phyloP scores from a whole-genome alignment of 2,329 filamentous ascomycete genomes.

The Davidsoniella neocaledoniae region DNA sequence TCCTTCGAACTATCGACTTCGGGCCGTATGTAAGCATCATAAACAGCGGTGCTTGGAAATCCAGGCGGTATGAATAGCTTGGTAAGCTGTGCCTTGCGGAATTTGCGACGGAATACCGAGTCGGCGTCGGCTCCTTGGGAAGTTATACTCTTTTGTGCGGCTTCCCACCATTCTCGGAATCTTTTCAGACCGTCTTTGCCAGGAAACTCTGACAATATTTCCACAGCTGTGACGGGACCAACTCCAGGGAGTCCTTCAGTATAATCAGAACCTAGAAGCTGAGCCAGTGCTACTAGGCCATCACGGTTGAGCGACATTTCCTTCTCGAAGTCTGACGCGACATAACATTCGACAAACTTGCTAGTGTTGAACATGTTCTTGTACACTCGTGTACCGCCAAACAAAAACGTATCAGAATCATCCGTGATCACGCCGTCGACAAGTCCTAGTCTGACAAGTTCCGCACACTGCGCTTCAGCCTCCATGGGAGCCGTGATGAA shows the following conservation, averaged over 20 bases:
- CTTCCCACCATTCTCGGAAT: constrained; percentile 78
- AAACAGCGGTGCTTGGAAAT: constrained; percentile 67
- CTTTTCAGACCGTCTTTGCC: constrained; percentile 42
- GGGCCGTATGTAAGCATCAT: constrained; percentile 67
- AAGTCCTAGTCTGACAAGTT: constrained; percentile 68
- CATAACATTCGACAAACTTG: constrained; percentile 94
- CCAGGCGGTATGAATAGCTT: constrained; percentile 72
- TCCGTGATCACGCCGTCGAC: constrained; percentile 98
- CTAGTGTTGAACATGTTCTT: constrained; percentile 99
- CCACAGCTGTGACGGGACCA: constrained; percentile 83
- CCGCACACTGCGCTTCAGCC: constrained; percentile 92
- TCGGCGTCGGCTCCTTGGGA: constrained; percentile 42
- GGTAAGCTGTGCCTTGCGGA: constrained; percentile 58
- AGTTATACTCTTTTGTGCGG: constrained; percentile 52
- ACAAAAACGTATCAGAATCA: constrained; percentile 90
- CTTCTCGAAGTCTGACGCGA: constrained; percentile 65
- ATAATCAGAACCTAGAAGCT: constrained; percentile 86
- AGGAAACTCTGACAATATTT: constrained; percentile 83
- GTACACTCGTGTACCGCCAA: constrained; percentile 90
- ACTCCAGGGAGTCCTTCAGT: constrained; percentile 82
- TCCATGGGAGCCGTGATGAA: constrained; percentile 99
- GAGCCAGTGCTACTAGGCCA: constrained; percentile 77
- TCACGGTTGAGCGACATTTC: constrained; percentile 77
- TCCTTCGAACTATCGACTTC: constrained; percentile 69
- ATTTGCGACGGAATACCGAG: constrained; percentile 65